These are phyloP conservation scores for Chrysoporthe austroafricana DNA, from an alignment of 2,329 filamentous ascomycete species.

Conservation along the genomic window DNA sequence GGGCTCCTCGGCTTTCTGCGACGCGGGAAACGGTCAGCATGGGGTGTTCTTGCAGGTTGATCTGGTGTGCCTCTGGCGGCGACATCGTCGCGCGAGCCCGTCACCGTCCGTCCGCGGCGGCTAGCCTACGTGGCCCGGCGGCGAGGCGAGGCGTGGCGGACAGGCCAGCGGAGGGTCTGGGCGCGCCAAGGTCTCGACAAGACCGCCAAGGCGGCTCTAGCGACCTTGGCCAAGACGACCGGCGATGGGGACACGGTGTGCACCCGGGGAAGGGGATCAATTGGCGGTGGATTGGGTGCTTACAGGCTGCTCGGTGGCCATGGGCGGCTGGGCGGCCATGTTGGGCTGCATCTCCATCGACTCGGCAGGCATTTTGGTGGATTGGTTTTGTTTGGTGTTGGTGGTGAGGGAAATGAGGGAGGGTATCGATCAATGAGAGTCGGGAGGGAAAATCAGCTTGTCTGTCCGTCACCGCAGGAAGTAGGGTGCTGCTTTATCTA, in stretches of 20 bases:
- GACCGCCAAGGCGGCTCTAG: neutral
- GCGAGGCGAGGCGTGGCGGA: no score
- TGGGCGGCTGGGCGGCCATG: conserved; percentile 30
- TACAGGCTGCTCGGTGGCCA: conserved; percentile 35
- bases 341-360: conserved; percentile 28
- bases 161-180: neutral
- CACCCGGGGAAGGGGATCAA: conserved; percentile 20
- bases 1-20: conserved; percentile 30
- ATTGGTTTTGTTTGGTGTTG: neutral
- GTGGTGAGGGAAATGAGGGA: neutral
- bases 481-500: no score
- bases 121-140: no score
- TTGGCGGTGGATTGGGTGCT: conserved; percentile 23
- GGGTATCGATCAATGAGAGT: neutral
- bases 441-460: neutral
- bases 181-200: conserved; percentile 1
- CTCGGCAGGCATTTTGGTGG: conserved; percentile 22
- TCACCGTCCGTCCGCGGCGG: no score
- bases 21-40: neutral
- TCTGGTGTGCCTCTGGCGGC: neutral
- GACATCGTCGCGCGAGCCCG: neutral
- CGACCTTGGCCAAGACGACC: neutral
- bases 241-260: conserved; percentile 2
- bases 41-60: neutral
- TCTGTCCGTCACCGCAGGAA: no score